These are phyloP conservation scores for Rosa persica DNA, from an alignment of 306 rosid species.

Conservation along the genomic window DNA sequence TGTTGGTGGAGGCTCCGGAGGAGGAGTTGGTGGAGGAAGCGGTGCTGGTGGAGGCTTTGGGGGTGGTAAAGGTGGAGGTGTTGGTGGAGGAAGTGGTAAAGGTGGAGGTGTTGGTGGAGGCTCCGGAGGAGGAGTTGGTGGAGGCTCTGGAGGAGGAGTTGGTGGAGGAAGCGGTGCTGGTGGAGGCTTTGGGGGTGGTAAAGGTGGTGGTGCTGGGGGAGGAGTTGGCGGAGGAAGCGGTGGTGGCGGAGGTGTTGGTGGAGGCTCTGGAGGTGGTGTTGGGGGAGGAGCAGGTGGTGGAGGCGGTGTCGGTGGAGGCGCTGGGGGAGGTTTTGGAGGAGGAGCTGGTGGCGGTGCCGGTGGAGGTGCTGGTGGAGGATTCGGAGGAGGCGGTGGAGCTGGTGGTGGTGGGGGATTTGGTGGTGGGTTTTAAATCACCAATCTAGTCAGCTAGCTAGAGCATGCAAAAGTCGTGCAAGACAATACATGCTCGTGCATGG, in stretches of 20 bases:
- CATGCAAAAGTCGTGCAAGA: background rate
- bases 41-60: background rate
- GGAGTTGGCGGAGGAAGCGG: conserved; percentile 8
- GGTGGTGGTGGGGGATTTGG: conserved; percentile 33
- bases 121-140: background rate
- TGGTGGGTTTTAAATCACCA: conserved; percentile 32
- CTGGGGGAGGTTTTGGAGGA: conserved; percentile 7
- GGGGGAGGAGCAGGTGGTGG: background rate
- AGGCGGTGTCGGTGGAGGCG: conserved; percentile 6
- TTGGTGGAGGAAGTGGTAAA: background rate
- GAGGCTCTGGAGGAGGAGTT: conserved; percentile 11
- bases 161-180: conserved; percentile 19
- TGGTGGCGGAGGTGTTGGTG: conserved; percentile 3
- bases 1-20: conserved; percentile 27
- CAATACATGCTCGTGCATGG: background rate
- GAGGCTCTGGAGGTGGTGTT: background rate
- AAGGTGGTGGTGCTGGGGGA: conserved; percentile 5
- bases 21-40: background rate
- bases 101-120: conserved; percentile 16
- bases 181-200: conserved; percentile 1
- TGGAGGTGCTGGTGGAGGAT: background rate
- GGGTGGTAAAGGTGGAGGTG: background rate
- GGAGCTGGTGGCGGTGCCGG: background rate
- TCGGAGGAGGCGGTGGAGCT: conserved; percentile 6
- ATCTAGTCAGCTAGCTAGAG: background rate